phyloP scores from a whole-genome alignment of 108 stramenopile species.

The Pelagomonas calceolata region DNA sequence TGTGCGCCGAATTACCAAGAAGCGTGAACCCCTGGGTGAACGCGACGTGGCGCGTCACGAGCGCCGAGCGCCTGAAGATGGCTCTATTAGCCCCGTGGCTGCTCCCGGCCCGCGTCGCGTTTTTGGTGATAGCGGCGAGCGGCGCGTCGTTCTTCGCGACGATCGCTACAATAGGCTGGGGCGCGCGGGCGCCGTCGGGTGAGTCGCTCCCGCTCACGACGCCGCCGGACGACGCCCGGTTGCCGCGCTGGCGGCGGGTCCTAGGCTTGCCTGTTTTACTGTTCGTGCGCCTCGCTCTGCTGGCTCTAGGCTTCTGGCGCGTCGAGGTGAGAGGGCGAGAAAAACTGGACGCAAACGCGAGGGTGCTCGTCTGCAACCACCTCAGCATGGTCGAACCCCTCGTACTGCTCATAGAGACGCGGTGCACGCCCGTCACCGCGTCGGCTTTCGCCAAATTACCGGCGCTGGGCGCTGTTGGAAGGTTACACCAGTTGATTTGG shows the following conservation, averaged over 20 bases:
- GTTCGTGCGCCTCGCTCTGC: background rate
- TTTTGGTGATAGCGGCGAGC: background rate
- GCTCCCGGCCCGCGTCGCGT: background rate
- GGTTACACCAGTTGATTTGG: background rate
- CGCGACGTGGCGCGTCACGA: background rate
- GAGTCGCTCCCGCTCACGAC: too few relatives aligned
- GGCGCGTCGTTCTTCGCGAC: background rate
- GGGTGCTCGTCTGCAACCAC: background rate
- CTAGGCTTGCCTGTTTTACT: background rate
- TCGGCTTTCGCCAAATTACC: background rate
- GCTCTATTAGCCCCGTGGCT: background rate
- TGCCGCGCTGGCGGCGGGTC: background rate
- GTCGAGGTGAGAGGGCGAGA: background rate
- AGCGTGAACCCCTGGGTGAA: background rate
- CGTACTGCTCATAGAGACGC: background rate
- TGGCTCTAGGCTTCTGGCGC: background rate
- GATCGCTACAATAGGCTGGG: background rate
- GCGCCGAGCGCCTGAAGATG: background rate
- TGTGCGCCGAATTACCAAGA: background rate
- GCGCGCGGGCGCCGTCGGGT: too few relatives aligned
- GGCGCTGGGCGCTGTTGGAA: background rate
- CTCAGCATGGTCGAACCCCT: background rate
- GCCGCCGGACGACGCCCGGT: background rate
- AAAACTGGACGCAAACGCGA: background rate
- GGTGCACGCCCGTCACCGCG: background rate